Evolutionary conservation across 2,329 filamentous ascomycete genomes (phyloP).

Genomic region (Penicillium sp.): DNA sequence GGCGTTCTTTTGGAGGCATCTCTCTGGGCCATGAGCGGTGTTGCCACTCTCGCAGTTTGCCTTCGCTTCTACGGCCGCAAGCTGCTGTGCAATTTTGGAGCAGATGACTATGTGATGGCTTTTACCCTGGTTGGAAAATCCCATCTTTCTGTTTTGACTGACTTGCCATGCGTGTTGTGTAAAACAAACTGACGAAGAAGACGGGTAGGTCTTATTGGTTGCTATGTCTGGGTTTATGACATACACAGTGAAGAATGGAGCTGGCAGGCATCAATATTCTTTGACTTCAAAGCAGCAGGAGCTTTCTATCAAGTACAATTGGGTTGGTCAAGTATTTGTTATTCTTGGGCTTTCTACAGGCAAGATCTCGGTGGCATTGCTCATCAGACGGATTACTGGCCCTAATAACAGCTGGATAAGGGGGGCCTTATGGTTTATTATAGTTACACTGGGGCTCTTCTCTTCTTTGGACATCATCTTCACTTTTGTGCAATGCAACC

Average conservation of each 20-base stretch:
- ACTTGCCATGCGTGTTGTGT: no score
- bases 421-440: not conserved
- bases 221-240: slow-evolving; percentile 3
- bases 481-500: slow-evolving; percentile 3
- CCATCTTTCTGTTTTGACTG: not conserved
- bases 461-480: not conserved
- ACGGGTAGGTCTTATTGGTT: slow-evolving; percentile 2
- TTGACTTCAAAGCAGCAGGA: not conserved
- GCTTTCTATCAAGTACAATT: not conserved
- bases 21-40: not conserved
- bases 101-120: slow-evolving; percentile 3
- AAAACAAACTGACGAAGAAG: not conserved
- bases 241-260: not conserved
- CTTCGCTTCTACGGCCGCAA: slow-evolving; percentile 5
- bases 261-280: not conserved
- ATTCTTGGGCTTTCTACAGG: not conserved
- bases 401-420: not conserved
- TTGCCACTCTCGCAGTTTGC: not conserved
- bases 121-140: slow-evolving; percentile 1
- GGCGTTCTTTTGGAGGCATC: no score
- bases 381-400: not conserved
- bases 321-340: not conserved
- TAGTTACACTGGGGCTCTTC: not conserved
- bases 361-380: not conserved
- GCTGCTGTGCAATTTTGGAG: not conserved